Evolutionary conservation across 306 rosid species (phyloP).

Genomic region (Cicer pinnatifidum): DNA sequence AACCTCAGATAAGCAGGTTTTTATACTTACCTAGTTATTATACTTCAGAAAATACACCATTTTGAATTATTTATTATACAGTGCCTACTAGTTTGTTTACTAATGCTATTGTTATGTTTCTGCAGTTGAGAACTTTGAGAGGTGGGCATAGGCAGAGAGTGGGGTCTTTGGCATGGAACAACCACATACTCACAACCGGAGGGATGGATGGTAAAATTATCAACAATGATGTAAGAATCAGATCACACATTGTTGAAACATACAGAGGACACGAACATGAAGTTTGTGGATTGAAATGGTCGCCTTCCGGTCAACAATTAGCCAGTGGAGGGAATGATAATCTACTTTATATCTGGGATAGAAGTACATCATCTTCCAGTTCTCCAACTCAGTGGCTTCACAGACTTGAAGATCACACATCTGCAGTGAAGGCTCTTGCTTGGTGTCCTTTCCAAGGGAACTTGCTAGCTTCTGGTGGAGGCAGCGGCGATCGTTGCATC

Average conservation of each 20-base stretch:
- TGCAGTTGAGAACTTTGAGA: conserved; percentile 74
- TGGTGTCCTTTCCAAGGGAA: conserved; percentile 95
- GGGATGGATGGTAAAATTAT: conserved; percentile 80
- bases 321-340: conserved; percentile 93
- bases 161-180: conserved; percentile 87
- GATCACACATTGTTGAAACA: conserved; percentile 76
- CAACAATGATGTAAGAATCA: conserved; percentile 76
- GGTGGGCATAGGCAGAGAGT: conserved; percentile 80
- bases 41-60: not conserved
- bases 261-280: conserved; percentile 85
- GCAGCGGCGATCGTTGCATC: conserved; percentile 71
- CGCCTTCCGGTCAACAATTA: conserved; percentile 74
- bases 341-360: conserved; percentile 76
- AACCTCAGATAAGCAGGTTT: conserved; percentile 61
- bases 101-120: conserved; percentile 16
- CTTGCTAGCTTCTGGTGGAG: conserved; percentile 80
- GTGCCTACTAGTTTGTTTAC: not conserved
- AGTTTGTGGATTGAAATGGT: conserved; percentile 88
- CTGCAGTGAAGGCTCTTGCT: conserved; percentile 85
- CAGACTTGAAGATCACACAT: conserved; percentile 76
- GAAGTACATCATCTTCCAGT: conserved; percentile 64
- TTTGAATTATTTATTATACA: not conserved
- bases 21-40: not conserved
- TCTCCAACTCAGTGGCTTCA: conserved; percentile 83
- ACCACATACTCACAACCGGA: conserved; percentile 79